Evolutionary conservation across 345 rosid species (phyloP), one percentile per base, ranked within the genome.

Genomic region (Angophora floribunda): DNA sequence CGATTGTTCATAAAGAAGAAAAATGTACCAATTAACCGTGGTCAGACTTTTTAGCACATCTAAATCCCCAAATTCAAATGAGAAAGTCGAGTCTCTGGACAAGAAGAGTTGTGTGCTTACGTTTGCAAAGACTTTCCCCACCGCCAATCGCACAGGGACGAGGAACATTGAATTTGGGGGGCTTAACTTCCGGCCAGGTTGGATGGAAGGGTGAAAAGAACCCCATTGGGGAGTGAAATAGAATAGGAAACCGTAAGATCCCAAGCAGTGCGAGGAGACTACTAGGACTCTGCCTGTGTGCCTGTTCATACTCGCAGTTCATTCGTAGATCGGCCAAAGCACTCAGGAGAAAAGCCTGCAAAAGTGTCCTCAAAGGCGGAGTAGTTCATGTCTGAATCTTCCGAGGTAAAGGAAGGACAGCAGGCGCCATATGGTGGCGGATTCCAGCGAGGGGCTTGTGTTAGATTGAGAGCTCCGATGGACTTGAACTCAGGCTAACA

Each of bases 351-450:
- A n/a, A n/a, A n/a, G n/a, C n/a, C n/a, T n/a, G n/a, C n/a, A n/a
- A n/a, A n/a, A n/a, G n/a, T n/a, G n/a, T n/a, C n/a, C n/a, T n/a
- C n/a, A n/a, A n/a, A n/a, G n/a, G n/a, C n/a, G n/a, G n/a, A n/a
- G n/a, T n/a, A n/a, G n/a, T n/a, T n/a, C n/a, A n/a, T n/a, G n/a
- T n/a, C n/a, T n/a, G n/a, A n/a, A n/a, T n/a, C n/a, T n/a, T n/a
- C n/a, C n/a, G n/a, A n/a, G n/a, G n/a, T n/a, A n/a, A n/a, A n/a
- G n/a, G n/a, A n/a, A n/a, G n/a, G n/a, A n/a, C 26, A 16, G 86
- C 17, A 36, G n/a, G 28, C 17, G 91, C 91, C 96, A 94, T 94
- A 75, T 85, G 16, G 70, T 49, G 85, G 86, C n/a, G 5, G 22
- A 86, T 85, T 57, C 51, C 44, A 28, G 90, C 57, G 16, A 80